phyloP scores from a whole-genome alignment of 192 early-diverging fungal species.

The Obelidium mucronatum region DNA sequence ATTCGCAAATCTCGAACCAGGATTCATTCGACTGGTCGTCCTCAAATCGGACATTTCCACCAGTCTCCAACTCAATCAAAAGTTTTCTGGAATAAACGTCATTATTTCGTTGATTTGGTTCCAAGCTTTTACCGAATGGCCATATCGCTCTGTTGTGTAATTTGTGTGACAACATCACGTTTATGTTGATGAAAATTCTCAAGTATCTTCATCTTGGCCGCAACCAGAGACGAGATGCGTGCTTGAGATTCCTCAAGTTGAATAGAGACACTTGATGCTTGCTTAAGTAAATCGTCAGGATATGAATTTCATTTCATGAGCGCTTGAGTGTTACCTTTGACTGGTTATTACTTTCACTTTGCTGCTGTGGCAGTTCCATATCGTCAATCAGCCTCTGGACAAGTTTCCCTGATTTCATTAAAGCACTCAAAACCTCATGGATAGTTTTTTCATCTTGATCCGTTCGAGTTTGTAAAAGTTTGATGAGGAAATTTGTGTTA shows the following conservation, averaged over 20 bases:
- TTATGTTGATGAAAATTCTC: slow-evolving; percentile 44
- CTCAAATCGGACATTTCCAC: slow-evolving; percentile 70
- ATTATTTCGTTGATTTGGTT: background rate
- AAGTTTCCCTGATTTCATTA: slow-evolving; percentile 38
- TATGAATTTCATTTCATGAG: slow-evolving; percentile 9
- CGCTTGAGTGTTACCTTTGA: background rate
- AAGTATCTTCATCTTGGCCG: slow-evolving; percentile 38
- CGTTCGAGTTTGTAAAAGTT: slow-evolving; percentile 43
- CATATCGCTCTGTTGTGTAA: slow-evolving; percentile 55
- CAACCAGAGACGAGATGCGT: slow-evolving; percentile 41
- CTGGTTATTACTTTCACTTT: no score
- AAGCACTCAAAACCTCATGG: slow-evolving; percentile 37
- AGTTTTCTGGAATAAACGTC: slow-evolving; percentile 46
- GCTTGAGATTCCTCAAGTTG: slow-evolving; percentile 36
- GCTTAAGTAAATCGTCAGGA: background rate
- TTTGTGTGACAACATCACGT: slow-evolving; percentile 44
- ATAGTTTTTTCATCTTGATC: slow-evolving; percentile 29
- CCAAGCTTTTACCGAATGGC: slow-evolving; percentile 47
- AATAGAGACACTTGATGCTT: background rate
- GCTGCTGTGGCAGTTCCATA: slow-evolving; percentile 15
- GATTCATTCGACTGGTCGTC: slow-evolving; percentile 57
- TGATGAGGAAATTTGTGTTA: slow-evolving; percentile 63
- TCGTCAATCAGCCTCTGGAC: slow-evolving; percentile 51
- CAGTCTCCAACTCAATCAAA: slow-evolving; percentile 67
- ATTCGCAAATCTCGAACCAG: slow-evolving; percentile 57